These are phyloP conservation scores for Phytopythium litorale DNA, from an alignment of 352 stramenopile genomes.

Conservation along the genomic window DNA sequence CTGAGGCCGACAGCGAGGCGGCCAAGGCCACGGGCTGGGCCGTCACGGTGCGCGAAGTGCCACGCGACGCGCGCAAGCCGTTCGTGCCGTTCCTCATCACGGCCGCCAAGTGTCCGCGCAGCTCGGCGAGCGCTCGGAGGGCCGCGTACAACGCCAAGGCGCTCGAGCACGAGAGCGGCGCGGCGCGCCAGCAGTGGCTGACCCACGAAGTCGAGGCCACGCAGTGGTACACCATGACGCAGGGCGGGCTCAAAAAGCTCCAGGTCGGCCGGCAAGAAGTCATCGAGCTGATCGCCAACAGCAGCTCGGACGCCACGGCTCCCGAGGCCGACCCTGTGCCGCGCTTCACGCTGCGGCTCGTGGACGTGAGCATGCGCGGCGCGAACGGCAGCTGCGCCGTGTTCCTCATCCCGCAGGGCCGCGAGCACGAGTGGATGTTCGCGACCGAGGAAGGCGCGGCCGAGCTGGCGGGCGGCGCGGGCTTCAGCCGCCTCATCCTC, in stretches of 20 bases:
- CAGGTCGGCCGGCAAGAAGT: conserved; percentile 48
- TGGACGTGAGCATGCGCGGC: conserved; percentile 44
- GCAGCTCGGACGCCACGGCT: conserved; percentile 14
- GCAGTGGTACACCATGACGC: conserved; percentile 61
- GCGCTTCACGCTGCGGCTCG: conserved; percentile 53
- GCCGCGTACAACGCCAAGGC: conserved; percentile 41
- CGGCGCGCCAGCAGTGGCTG: conserved; percentile 39
- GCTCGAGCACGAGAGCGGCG: conserved; percentile 24
- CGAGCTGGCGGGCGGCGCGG: conserved; percentile 53
- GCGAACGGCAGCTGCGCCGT: conserved; percentile 57
- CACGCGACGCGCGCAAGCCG: conserved; percentile 34
- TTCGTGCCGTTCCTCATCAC: conserved; percentile 53
- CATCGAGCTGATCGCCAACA: conserved; percentile 53
- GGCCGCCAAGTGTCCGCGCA: conserved; percentile 29
- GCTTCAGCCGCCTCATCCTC: conserved; percentile 72
- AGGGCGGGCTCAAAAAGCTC: conserved; percentile 38
- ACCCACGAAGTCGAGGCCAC: conserved; percentile 52
- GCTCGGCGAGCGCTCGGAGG: conserved; percentile 13
- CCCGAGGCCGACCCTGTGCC: conserved; percentile 29
- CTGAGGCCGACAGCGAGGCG: conserved; percentile 1
- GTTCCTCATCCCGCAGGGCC: conserved; percentile 76
- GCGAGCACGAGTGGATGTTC: conserved; percentile 84
- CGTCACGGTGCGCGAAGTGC: conserved; percentile 38
- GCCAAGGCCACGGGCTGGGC: conserved; percentile 15
- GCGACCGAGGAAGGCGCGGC: conserved; percentile 58